A percentile compares a stretch with the other conserved stretches of the same genome.
These are phyloP conservation scores for Cadophora luteo-olivacea DNA, from an alignment of 2,329 filamentous ascomycete species.

Conservation along the genomic window DNA sequence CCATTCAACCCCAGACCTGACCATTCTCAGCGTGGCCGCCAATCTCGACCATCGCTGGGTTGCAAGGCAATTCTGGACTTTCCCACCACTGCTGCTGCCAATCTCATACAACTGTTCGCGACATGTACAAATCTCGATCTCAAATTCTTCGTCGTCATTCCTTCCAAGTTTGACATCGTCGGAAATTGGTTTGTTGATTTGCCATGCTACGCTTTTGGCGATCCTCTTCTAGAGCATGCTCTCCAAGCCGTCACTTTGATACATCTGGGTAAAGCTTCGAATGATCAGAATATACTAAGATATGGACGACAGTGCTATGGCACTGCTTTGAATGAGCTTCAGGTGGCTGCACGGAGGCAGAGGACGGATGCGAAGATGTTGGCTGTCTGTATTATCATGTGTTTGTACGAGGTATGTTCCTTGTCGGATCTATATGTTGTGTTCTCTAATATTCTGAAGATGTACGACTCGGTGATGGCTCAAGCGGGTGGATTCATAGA, in stretches of 20 bases:
- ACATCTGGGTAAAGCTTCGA: background rate
- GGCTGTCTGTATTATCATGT: conserved; percentile 6
- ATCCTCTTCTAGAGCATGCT: background rate
- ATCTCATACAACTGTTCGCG: background rate
- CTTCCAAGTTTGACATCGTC: background rate
- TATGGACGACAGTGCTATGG: background rate
- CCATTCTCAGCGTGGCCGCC: background rate
- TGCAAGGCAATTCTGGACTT: background rate
- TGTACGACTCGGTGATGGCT: background rate
- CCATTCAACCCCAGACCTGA: background rate
- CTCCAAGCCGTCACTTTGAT: background rate
- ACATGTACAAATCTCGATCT: background rate
- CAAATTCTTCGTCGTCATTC: background rate
- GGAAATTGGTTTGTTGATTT: background rate
- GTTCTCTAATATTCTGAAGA: background rate
- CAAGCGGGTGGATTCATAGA: background rate
- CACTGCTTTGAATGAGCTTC: background rate
- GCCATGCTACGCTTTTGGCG: background rate
- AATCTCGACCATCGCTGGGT: background rate
- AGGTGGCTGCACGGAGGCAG: background rate
- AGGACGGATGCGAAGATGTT: conserved; percentile 2
- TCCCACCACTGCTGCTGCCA: background rate
- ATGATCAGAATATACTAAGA: background rate
- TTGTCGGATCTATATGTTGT: too few species aligned
- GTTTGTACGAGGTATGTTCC: conserved; percentile 10